Evolutionary conservation across 2,329 filamentous ascomycete species (phyloP).

Genomic region (Trichoderma brevicompactum): DNA sequence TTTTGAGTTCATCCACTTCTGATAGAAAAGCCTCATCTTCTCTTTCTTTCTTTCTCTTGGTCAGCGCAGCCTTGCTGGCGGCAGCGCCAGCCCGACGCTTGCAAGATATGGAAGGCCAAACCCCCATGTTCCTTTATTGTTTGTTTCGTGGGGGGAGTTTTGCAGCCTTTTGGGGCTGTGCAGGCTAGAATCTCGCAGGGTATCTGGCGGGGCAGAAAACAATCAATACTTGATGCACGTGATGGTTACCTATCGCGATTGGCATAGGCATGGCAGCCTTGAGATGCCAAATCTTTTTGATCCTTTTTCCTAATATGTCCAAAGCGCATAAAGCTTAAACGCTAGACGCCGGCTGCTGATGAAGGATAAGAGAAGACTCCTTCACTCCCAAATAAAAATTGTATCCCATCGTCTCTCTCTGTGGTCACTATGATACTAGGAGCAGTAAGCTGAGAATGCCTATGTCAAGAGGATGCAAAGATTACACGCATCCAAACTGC

Average conservation of each 20-base stretch:
- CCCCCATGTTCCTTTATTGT: slow-evolving; percentile 3
- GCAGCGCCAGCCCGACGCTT: background rate
- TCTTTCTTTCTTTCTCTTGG: background rate
- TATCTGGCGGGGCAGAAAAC: background rate
- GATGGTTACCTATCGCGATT: background rate
- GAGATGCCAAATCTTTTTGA: background rate
- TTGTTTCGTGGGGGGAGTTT: slow-evolving; percentile 11
- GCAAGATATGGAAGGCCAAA: background rate
- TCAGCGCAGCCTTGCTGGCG: background rate
- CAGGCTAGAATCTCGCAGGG: background rate
- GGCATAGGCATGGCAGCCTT: background rate
- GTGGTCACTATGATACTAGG: too few species aligned
- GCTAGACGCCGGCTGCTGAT: background rate
- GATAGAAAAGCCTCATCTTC: background rate
- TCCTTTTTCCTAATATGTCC: background rate
- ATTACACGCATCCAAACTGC: slow-evolving; percentile 16
- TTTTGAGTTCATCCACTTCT: background rate
- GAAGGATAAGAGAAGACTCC: background rate
- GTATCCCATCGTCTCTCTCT: too few species aligned
- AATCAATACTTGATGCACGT: slow-evolving; percentile 2
- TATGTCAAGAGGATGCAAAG: background rate
- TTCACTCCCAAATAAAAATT: too few species aligned
- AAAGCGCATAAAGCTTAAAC: background rate
- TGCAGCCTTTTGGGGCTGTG: slow-evolving; percentile 19
- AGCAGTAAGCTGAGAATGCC: slow-evolving; percentile 7